phyloP scores from a whole-genome alignment of 768 basidiomycete species.

The Leccinum disarticulatum region DNA sequence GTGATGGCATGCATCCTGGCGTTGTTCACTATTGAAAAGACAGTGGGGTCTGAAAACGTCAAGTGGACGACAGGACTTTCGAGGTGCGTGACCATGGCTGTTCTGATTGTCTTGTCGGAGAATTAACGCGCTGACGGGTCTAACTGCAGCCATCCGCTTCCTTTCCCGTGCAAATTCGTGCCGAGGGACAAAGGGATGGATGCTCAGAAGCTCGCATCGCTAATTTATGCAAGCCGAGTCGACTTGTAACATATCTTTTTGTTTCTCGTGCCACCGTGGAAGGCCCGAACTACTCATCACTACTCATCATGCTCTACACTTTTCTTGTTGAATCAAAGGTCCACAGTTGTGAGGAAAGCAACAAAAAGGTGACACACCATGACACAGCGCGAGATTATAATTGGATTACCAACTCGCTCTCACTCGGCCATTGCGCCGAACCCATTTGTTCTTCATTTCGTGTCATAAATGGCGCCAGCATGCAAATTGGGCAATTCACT shows the following conservation, averaged over 20 bases:
- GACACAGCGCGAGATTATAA: not conserved
- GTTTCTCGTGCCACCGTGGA: not conserved
- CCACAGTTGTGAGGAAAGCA: not conserved
- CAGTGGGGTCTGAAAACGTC: not conserved
- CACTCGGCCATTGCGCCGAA: not conserved
- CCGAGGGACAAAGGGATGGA: constrained; percentile 9
- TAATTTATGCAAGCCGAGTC: constrained; percentile 9
- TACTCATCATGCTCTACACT: not conserved
- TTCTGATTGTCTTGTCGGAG: not conserved
- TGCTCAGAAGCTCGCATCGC: constrained; percentile 9
- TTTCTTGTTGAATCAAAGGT: not conserved
- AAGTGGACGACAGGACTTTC: not conserved
- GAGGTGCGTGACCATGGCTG: not conserved
- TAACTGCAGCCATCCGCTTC: not conserved
- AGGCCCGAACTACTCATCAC: not conserved
- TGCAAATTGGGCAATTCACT: not conserved
- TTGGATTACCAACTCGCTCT: not conserved
- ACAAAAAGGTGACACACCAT: not conserved
- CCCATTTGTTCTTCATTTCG: not conserved
- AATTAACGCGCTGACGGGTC: not conserved
- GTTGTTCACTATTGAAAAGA: not conserved
- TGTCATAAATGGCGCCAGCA: not conserved
- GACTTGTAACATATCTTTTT: constrained; percentile 2
- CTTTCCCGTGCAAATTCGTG: not conserved
- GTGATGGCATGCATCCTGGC: not conserved